Percentiles rank a stretch among this genome's conserved stretches.
Conservation (phyloP, 352 stramenopile species). For the Phytopythium delawarense region DNA sequence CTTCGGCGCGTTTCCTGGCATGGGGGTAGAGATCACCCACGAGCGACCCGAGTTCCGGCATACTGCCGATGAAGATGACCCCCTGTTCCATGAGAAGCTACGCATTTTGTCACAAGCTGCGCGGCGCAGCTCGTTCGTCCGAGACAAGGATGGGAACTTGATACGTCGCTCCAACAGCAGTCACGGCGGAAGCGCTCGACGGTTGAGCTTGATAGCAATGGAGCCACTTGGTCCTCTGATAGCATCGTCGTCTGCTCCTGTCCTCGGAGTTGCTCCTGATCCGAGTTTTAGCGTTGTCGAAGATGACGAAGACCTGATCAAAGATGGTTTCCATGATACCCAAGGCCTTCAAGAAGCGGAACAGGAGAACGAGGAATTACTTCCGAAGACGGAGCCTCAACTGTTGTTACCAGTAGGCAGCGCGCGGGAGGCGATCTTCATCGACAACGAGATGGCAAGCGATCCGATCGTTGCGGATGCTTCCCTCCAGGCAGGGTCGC, state of each 20-base stretch:
- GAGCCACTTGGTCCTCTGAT: slow-evolving; percentile 5
- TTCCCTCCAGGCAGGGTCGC: not conserved
- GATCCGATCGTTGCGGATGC: not conserved
- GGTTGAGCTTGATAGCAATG: not conserved
- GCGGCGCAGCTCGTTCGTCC: slow-evolving; percentile 15
- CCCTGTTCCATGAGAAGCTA: slow-evolving; percentile 11
- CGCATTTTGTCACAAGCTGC: slow-evolving; percentile 11
- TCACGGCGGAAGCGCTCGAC: slow-evolving; percentile 3
- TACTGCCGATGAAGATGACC: not conserved
- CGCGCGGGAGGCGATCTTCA: not conserved
- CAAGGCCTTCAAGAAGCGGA: not conserved
- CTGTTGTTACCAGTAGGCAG: not conserved
- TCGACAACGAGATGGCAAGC: not conserved
- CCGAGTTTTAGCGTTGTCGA: not conserved
- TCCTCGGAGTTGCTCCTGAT: slow-evolving; percentile 1
- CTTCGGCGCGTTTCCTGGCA: slow-evolving; percentile 38
- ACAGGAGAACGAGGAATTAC: not conserved
- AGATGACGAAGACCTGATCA: not conserved
- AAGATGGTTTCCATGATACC: not conserved
- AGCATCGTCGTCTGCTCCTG: slow-evolving; percentile 14
- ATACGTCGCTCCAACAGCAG: not conserved
- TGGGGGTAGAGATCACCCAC: slow-evolving; percentile 52
- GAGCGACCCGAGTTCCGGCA: slow-evolving; percentile 28
- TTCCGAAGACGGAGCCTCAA: not conserved
- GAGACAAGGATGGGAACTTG: slow-evolving; percentile 15